Evolutionary conservation across 176 grass and related monocot genomes (phyloP).

Genomic region (Hordeum marinum): DNA sequence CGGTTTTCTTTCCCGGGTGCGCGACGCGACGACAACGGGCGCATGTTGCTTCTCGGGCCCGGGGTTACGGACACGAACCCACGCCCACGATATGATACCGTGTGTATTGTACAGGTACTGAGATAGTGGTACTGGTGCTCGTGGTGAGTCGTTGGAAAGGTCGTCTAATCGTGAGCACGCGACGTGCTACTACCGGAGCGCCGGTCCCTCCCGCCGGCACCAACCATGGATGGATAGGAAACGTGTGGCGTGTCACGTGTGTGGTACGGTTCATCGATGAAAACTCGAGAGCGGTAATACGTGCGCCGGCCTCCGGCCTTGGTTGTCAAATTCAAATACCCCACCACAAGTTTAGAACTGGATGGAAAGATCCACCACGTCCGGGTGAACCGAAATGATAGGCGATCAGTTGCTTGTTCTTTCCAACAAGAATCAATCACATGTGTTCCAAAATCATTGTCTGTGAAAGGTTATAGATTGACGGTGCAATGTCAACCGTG

Average conservation of each 20-base stretch:
- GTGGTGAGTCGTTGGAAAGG: background rate
- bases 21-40: constrained; percentile 8
- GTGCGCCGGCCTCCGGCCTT: background rate
- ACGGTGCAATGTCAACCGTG: background rate
- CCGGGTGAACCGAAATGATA: background rate
- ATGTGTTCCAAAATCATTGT: background rate
- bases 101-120: background rate
- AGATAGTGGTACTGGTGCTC: no score
- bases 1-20: background rate
- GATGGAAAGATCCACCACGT: background rate
- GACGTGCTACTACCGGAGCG: background rate
- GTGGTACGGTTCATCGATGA: background rate
- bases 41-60: constrained; percentile 10
- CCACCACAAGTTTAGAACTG: background rate
- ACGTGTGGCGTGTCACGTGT: background rate
- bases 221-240: background rate
- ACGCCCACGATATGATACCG: background rate
- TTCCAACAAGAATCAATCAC: background rate
- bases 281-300: background rate
- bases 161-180: background rate
- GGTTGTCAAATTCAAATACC: background rate
- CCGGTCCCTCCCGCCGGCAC: background rate
- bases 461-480: background rate
- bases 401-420: background rate
- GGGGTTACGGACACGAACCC: background rate